Percentiles rank a stretch among this genome's conserved stretches.
phyloP scores from a whole-genome alignment of 805 yeast species.

The Yarrowia deformans region DNA sequence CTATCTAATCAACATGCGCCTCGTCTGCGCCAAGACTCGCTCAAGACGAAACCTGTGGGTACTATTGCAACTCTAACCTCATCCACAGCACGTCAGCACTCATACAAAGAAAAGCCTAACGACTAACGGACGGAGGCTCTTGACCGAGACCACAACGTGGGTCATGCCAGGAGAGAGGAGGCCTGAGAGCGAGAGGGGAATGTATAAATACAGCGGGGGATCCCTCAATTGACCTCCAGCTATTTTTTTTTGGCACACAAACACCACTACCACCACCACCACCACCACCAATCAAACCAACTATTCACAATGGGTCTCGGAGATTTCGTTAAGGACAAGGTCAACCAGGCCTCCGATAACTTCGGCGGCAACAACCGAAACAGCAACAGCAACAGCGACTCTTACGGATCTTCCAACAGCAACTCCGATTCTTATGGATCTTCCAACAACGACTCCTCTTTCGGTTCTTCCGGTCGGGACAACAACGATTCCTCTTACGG shows the following conservation, averaged over 20 bases:
- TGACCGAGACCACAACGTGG: slow-evolving; percentile 9
- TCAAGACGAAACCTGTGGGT: not conserved
- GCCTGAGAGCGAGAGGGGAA: not conserved
- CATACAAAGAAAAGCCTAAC: slow-evolving; percentile 4
- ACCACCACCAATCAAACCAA: not conserved
- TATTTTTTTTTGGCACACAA: not conserved
- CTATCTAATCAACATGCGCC: not conserved
- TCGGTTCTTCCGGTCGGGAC: slow-evolving; percentile 34
- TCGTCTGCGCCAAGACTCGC: slow-evolving; percentile 11
- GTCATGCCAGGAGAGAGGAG: no score
- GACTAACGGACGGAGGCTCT: not conserved
- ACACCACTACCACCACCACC: not conserved
- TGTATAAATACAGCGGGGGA: not conserved
- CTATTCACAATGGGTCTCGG: slow-evolving; percentile 31
- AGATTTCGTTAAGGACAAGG: slow-evolving; percentile 39
- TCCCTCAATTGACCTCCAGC: not conserved
- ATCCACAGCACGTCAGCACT: no score
- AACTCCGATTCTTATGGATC: slow-evolving; percentile 36
- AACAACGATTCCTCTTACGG: slow-evolving; percentile 8
- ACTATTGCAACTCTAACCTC: not conserved
- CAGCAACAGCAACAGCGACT: slow-evolving; percentile 14
- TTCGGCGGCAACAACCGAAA: not conserved
- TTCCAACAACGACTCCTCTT: slow-evolving; percentile 27
- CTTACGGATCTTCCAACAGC: slow-evolving; percentile 34
- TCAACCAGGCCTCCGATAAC: slow-evolving; percentile 30